Conservation (phyloP, 345 rosid genomes). For the Cardamine occulta region DNA sequence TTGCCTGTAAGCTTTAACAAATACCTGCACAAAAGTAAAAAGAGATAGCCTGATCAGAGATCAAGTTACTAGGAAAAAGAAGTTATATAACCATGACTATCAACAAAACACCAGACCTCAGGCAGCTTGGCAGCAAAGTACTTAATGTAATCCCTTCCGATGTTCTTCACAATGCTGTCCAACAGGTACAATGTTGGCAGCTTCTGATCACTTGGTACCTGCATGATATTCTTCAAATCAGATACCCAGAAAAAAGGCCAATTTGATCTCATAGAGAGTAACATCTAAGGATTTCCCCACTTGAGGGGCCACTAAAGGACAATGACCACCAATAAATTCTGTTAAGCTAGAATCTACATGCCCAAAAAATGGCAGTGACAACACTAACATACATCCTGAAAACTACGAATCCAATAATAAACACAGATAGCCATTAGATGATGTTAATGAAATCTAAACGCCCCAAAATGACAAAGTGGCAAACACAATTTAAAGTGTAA, state of each 20-base stretch:
- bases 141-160: conserved; percentile 90
- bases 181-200: conserved; percentile 94
- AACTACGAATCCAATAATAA: conserved; percentile 21
- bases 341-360: conserved; percentile 3
- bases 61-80: background rate
- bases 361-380: conserved; percentile 7
- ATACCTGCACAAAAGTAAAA: conserved; percentile 57
- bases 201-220: conserved; percentile 99
- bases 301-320: conserved; percentile 1
- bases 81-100: conserved; percentile 16
- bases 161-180: conserved; percentile 99
- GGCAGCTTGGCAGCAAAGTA: conserved; percentile 78
- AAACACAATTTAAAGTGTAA: background rate
- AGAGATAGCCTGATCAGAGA: conserved; percentile 11
- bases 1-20: conserved; percentile 86
- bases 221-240: conserved; percentile 61
- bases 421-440: conserved; percentile 4
- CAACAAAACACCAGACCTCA: conserved; percentile 66
- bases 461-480: conserved; percentile 1
- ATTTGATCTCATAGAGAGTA: background rate
- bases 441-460: conserved; percentile 7
- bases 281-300: conserved; percentile 5
- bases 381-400: background rate
- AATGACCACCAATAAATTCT: background rate
- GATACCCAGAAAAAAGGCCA: conserved; percentile 36